phyloP scores from a whole-genome alignment of 345 rosid species.

The Populus ilicifolia region DNA sequence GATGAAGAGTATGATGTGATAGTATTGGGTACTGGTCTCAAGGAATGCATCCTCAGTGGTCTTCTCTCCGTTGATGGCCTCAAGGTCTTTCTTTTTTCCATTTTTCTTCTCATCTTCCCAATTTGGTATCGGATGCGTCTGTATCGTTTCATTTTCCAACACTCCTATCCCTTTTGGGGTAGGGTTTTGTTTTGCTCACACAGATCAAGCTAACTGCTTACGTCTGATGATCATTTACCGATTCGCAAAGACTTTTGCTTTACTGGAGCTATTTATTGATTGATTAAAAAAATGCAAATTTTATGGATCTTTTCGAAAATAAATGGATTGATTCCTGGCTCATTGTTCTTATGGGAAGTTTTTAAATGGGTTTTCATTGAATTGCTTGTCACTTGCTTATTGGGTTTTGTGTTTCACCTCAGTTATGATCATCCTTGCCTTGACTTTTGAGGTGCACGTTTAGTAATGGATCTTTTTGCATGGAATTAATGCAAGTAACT shows the following conservation, averaged over 20 bases:
- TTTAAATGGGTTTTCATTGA: neutral
- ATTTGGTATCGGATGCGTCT: slow-evolving; percentile 24
- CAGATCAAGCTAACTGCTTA: neutral
- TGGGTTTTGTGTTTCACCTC: neutral
- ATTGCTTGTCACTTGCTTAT: neutral
- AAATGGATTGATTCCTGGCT: neutral
- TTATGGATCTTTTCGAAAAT: neutral
- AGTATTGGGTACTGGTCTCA: slow-evolving; percentile 96
- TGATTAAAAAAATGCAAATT: neutral
- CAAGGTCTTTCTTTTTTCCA: slow-evolving; percentile 50
- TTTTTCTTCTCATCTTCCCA: neutral
- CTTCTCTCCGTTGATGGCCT: slow-evolving; percentile 98
- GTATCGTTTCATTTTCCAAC: neutral
- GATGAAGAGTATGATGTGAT: slow-evolving; percentile 92
- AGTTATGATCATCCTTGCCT: neutral
- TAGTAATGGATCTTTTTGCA: slow-evolving; percentile 5
- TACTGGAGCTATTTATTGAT: neutral
- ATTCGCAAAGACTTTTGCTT: neutral
- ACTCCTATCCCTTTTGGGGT: neutral
- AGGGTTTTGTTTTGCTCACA: neutral
- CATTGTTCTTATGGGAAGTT: neutral
- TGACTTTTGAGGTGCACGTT: neutral
- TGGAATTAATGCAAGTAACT: neutral
- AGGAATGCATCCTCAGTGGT: slow-evolving; percentile 98
- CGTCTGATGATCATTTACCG: neutral